Evolutionary conservation across 2,329 filamentous ascomycete species (phyloP), one percentile per base, ranked within the genome.

Genomic region (Ophiostoma sp.): DNA sequence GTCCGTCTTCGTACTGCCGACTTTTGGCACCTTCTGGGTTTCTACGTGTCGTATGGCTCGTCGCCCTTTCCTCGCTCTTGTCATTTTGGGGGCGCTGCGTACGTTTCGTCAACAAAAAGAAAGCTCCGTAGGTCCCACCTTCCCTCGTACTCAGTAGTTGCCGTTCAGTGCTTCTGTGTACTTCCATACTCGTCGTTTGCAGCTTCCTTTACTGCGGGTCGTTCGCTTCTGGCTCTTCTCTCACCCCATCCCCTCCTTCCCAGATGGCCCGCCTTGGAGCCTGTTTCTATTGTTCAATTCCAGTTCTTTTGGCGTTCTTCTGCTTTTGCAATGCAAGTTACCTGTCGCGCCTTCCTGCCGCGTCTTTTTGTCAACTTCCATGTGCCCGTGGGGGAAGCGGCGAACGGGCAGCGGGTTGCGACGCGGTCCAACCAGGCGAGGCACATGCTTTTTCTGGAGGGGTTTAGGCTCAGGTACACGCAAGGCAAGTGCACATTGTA

Each of bases 161-260:
- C 42, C 50, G 22, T 55, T 19, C 57, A 19, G 28, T 61, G 45
- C 6, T 69, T 36, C 66, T 69, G 19, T 39, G 28, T 55, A 25
- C 36, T 64, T 45, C 36, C 22, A 8, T 64, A 3, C n/a, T 28
- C n/a, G 33, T 45, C 36, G 61, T 42, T 66, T 22, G 45, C 31
- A 8, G 31, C 48, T 57, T 70, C 68, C 68, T 55, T 42, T 70
- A 33, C 48, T 70, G 68, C 50, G 68, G 68, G 36, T 64, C 36
- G 33, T 42, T 42, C n/a, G 61, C 42, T 42, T 50, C 64, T 28
- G 6, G 28, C 25, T 11, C 64, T 50, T 33, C 42, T 33, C 8
- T n/a, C 28, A 9, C 64, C 64, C 15, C 39, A 25, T 33, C 33
- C 7, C 28, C n/a, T 42, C 36, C 22, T 64, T 42, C 36, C 61